Evolutionary conservation across 768 basidiomycete genomes (phyloP).

Genomic region (Suillus ampliporus): DNA sequence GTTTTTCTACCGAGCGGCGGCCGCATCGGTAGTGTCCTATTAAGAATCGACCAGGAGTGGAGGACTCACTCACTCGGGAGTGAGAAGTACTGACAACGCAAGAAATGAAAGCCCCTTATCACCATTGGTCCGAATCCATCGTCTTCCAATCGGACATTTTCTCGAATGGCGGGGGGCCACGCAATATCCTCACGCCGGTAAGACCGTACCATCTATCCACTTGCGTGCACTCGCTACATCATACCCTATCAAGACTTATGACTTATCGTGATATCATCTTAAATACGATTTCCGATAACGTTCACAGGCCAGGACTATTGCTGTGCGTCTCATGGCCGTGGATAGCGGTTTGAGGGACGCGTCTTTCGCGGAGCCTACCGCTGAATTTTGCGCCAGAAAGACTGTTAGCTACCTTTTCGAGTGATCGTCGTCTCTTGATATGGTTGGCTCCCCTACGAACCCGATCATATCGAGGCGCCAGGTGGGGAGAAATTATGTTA

Average conservation of each 20-base stretch:
- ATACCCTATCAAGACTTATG: neutral
- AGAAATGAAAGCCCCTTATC: neutral
- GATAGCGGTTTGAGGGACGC: neutral
- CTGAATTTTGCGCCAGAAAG: neutral
- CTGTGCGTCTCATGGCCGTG: neutral
- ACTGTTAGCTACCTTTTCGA: too few species aligned
- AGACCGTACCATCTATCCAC: neutral
- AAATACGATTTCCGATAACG: slow-evolving; percentile 2
- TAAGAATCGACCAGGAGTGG: too few species aligned
- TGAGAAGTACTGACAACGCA: neutral
- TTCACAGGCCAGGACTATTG: neutral
- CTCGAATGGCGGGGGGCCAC: neutral
- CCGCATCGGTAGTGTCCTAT: too few species aligned
- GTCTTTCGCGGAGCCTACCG: slow-evolving; percentile 2
- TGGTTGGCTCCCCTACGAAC: neutral
- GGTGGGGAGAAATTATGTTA: neutral
- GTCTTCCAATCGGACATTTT: neutral
- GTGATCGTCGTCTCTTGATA: slow-evolving; percentile 5
- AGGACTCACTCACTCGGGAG: neutral
- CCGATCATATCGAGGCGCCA: neutral
- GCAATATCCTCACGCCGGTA: neutral
- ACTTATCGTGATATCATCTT: slow-evolving; percentile 1
- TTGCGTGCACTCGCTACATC: too few species aligned
- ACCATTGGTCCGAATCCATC: neutral
- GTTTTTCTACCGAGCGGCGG: too few species aligned